Percentiles rank a stretch among this genome's conserved stretches.
These are phyloP conservation scores for Lagenidium sp. DNA, from an alignment of 352 stramenopile species.

Conservation along the genomic window DNA sequence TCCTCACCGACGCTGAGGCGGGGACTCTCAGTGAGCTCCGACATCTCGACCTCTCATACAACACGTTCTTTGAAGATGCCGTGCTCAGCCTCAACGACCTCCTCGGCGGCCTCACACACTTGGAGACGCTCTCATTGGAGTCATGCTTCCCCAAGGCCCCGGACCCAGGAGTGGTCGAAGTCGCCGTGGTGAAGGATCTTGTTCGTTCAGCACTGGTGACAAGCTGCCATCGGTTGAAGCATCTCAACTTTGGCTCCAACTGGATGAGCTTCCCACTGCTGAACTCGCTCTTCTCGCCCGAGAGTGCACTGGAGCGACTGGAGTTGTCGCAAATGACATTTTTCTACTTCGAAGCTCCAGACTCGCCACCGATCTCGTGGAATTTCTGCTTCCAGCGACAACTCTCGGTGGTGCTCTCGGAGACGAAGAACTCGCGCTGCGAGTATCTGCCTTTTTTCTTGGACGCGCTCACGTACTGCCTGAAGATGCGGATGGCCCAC, in stretches of 20 bases:
- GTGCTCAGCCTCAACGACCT: constrained; percentile 26
- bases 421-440: constrained; percentile 20
- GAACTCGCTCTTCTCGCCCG: constrained; percentile 44
- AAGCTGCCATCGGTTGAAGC: constrained; percentile 25
- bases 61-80: constrained; percentile 38
- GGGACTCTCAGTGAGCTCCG: constrained; percentile 20
- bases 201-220: constrained; percentile 25
- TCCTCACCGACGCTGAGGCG: constrained; percentile 19
- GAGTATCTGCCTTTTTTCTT: constrained; percentile 29
- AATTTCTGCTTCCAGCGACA: constrained; percentile 39
- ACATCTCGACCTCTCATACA: constrained; percentile 61
- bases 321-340: constrained; percentile 24
- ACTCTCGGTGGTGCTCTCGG: constrained; percentile 24
- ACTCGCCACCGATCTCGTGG: constrained; percentile 19
- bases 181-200: constrained; percentile 27
- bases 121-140: constrained; percentile 39
- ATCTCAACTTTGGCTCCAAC: constrained; percentile 50
- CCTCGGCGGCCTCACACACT: constrained; percentile 20
- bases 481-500: constrained; percentile 39
- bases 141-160: constrained; percentile 50
- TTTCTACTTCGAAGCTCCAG: constrained; percentile 12
- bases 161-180: constrained; percentile 22
- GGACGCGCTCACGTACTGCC: constrained; percentile 27
- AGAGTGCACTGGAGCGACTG: constrained; percentile 33
- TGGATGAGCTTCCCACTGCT: constrained; percentile 38